Conservation (phyloP, 2,329 filamentous ascomycete species). For the Neoscytalidium dimidiatum region DNA sequence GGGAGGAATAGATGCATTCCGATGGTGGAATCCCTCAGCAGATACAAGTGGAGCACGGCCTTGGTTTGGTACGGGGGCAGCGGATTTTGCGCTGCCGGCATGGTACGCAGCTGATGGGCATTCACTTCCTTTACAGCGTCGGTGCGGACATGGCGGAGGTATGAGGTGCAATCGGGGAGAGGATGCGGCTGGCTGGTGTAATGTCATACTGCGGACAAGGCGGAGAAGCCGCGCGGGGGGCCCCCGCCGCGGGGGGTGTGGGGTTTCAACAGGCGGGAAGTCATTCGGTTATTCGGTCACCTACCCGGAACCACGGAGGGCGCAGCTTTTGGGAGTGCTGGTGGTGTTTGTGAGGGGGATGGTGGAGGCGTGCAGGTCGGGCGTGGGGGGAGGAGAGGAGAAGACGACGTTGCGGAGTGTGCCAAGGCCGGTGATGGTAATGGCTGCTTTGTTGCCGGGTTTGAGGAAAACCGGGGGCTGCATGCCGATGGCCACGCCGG, state of each 20-base stretch:
- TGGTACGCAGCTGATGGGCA: not conserved
- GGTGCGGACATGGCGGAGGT: not conserved
- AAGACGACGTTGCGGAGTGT: conserved; percentile 41
- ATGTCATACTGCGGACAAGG: not conserved
- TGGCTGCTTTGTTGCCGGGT: conserved; percentile 43
- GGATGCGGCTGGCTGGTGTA: not conserved
- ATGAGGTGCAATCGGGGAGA: not conserved
- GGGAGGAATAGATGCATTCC: not conserved
- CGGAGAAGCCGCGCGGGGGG: too few relatives aligned
- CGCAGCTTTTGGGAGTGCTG: not conserved
- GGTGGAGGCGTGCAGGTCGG: conserved; percentile 26
- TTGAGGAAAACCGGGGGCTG: conserved; percentile 34
- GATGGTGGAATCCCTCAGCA: not conserved
- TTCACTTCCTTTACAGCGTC: not conserved
- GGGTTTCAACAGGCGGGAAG: too few relatives aligned
- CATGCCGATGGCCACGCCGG: conserved; percentile 53
- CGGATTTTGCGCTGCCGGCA: not conserved
- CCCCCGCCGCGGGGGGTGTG: too few relatives aligned
- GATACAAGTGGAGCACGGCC: not conserved
- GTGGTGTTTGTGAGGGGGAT: not conserved
- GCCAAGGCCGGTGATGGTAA: conserved; percentile 33
- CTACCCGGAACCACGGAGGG: too few relatives aligned
- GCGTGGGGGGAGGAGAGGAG: conserved; percentile 40
- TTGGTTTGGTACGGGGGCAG: not conserved
- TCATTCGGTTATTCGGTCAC: too few relatives aligned